Conservation (phyloP, 2,329 filamentous ascomycete species). For the Ophiosphaerella herpotricha region DNA sequence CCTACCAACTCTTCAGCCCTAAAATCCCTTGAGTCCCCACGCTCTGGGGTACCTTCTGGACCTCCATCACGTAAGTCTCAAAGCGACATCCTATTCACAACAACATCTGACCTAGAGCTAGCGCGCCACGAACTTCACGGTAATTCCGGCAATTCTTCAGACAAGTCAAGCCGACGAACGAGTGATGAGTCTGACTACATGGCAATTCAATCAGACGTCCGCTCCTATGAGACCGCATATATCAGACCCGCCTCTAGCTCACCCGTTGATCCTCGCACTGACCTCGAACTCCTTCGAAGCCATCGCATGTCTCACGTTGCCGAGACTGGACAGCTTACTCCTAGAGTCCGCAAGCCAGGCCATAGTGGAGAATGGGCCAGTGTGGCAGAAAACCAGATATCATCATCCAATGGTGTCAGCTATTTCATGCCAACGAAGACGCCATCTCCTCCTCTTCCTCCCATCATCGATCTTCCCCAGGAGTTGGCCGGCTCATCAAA, state of each 20-base stretch:
- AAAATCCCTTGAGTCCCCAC: slow-evolving; percentile 37
- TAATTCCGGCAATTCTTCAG: slow-evolving; percentile 25
- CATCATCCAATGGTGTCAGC: slow-evolving; percentile 42
- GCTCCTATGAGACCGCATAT: slow-evolving; percentile 43
- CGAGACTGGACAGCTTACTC: slow-evolving; percentile 55
- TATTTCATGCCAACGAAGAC: slow-evolving; percentile 46
- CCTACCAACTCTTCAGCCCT: slow-evolving; percentile 39
- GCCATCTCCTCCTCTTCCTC: slow-evolving; percentile 39
- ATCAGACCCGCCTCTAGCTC: slow-evolving; percentile 29
- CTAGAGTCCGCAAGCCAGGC: slow-evolving; percentile 44
- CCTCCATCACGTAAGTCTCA: slow-evolving; percentile 34
- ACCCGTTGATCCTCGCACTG: slow-evolving; percentile 39
- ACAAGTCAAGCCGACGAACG: slow-evolving; percentile 36
- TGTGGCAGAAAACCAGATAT: slow-evolving; percentile 37
- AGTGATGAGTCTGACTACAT: slow-evolving; percentile 46
- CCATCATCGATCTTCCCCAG: slow-evolving; percentile 19
- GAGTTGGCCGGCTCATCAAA: slow-evolving; percentile 13
- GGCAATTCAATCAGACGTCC: slow-evolving; percentile 29
- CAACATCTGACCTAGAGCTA: slow-evolving; percentile 14
- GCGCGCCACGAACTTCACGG: slow-evolving; percentile 26
- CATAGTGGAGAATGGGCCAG: slow-evolving; percentile 46
- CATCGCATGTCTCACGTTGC: slow-evolving; percentile 57
- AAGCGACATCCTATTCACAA: no score
- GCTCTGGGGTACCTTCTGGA: slow-evolving; percentile 14
- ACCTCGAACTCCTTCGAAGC: slow-evolving; percentile 50